Conservation (phyloP, 2,329 filamentous ascomycete genomes). For the Fusarium sp. region DNA sequence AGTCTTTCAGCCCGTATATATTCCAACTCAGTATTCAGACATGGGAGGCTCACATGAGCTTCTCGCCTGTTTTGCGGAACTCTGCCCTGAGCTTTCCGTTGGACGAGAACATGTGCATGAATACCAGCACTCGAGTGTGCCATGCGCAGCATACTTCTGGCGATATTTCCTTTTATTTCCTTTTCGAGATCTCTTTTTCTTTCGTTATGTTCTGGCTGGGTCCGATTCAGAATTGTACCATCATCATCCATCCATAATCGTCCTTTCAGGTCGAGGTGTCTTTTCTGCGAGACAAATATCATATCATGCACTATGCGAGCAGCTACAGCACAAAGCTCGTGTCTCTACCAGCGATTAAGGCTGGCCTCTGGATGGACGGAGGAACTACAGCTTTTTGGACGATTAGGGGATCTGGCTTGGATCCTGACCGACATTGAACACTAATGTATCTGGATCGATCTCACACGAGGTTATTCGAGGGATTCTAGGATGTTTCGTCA, state of each 20-base stretch:
- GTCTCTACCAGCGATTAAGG: slow-evolving; percentile 1
- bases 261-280: neutral
- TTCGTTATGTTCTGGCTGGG: neutral
- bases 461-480: neutral
- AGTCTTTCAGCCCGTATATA: slow-evolving; percentile 1
- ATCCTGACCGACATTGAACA: slow-evolving; percentile 1
- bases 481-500: neutral
- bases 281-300: neutral
- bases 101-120: slow-evolving; percentile 24
- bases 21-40: slow-evolving; percentile 5
- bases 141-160: neutral
- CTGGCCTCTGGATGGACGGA: slow-evolving; percentile 6
- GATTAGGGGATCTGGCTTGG: slow-evolving; percentile 8
- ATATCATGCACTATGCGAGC: slow-evolving; percentile 6
- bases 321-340: neutral
- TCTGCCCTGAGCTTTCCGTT: slow-evolving; percentile 17
- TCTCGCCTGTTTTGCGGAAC: slow-evolving; percentile 11
- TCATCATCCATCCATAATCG: neutral
- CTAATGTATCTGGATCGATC: slow-evolving; percentile 3
- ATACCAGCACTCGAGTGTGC: slow-evolving; percentile 8
- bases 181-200: slow-evolving; percentile 24
- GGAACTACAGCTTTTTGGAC: slow-evolving; percentile 11
- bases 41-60: slow-evolving; percentile 10
- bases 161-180: slow-evolving; percentile 2
- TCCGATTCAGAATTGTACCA: neutral